Evolutionary conservation across 2,329 filamentous ascomycete genomes (phyloP).

Genomic region (Ascochyta pisi): DNA sequence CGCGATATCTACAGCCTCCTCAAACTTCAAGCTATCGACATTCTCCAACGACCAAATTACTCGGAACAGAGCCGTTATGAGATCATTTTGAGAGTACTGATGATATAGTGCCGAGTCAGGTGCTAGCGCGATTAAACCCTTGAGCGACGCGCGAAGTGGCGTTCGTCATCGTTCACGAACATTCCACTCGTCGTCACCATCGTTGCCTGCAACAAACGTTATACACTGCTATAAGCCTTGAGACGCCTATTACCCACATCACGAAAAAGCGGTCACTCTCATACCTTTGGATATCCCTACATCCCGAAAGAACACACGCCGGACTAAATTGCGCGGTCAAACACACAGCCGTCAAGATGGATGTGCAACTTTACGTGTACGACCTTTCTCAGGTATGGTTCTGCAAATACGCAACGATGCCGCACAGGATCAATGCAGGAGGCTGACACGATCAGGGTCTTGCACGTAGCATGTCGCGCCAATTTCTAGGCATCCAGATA

Average conservation of each 20-base stretch:
- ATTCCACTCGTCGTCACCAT: constrained; percentile 14
- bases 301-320: not conserved
- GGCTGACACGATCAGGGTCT: constrained; percentile 55
- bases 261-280: no score
- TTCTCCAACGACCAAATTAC: no score
- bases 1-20: no score
- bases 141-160: constrained; percentile 15
- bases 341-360: constrained; percentile 45
- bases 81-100: no score
- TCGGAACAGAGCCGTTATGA: no score
- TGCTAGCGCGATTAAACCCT: constrained; percentile 31
- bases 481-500: constrained; percentile 72
- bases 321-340: constrained; percentile 8
- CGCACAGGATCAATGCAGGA: not conserved
- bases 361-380: constrained; percentile 60
- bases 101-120: constrained; percentile 20
- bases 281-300: not conserved
- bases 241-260: not conserved
- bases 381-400: constrained; percentile 55
- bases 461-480: constrained; percentile 61
- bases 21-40: no score
- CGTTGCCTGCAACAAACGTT: constrained; percentile 11
- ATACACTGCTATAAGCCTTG: not conserved
- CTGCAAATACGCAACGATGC: not conserved
- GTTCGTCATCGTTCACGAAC: constrained; percentile 21